Evolutionary conservation across 129 eudicot species (phyloP).

Genomic region (Cynara cardunculus): DNA sequence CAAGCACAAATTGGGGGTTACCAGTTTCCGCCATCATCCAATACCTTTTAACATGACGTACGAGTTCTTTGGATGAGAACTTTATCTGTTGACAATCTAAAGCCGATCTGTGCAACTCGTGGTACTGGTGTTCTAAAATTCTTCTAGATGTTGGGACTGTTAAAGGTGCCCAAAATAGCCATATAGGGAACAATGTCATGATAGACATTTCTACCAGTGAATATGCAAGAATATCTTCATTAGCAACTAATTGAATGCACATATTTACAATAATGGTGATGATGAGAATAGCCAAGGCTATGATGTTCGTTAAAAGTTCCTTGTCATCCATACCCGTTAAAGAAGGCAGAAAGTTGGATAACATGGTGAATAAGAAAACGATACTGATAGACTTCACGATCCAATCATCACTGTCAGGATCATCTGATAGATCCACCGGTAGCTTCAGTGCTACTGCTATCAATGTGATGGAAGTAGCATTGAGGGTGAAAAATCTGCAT

Average conservation of each 20-base stretch:
- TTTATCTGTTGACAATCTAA: background rate
- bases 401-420: background rate
- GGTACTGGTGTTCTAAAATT: background rate
- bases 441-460: conserved; percentile 38
- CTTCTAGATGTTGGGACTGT: conserved; percentile 9
- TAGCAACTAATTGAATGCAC: background rate
- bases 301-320: background rate
- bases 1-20: conserved; percentile 19
- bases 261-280: background rate
- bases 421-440: conserved; percentile 20
- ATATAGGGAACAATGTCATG: background rate
- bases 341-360: conserved; percentile 28
- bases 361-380: conserved; percentile 5
- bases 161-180: background rate
- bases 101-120: background rate
- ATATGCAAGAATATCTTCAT: too few species aligned
- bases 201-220: background rate
- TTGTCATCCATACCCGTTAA: conserved; percentile 21
- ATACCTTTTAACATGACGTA: conserved; percentile 1
- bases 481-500: conserved; percentile 27
- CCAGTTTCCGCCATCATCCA: conserved; percentile 29
- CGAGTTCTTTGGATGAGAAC: background rate
- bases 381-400: background rate
- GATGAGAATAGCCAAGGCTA: conserved; percentile 1
- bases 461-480: conserved; percentile 29